Evolutionary conservation across 2,329 filamentous ascomycete genomes (phyloP), one percentile per base, ranked within the genome.

Genomic region (Fusarium miscanthi): DNA sequence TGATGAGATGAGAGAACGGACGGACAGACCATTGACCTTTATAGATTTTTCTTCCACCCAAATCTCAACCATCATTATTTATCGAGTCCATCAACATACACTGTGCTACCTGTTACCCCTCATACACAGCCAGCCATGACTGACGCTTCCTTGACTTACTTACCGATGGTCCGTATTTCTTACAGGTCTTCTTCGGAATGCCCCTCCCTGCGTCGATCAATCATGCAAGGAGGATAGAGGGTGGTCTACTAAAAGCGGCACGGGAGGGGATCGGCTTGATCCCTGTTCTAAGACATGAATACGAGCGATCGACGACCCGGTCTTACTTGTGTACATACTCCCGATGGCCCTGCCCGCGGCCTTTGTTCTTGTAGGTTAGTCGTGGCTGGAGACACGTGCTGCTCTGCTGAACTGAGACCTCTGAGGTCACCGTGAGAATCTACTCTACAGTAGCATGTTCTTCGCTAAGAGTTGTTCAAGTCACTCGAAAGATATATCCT

Each of bases 61-160:
- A 17, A 1, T 16, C 3, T 25, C 19, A 16, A 5, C 9, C 6
- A 17, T n/a, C 14, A 49, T 23, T 3, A 6, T 14, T 9, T 5
- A 13, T 19, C 2, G 2, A 21, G 17, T 10, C 1, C 2, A 17
- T 31, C 0, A 6, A 17, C 14, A 5, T 31, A 2, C 0, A 10
- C 10, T 10, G 19, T 16, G 3, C 12, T 37, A 16, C 19, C 31
- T 3, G 8, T 3, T 14, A 7, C 43, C 19, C 13, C 19, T 31
- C 35, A 16, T 17, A 2, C 1, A 8, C 8, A 16, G 12, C 6
- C 13, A 16, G 17, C 31, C 5, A 35, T 11, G 16, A 8, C 41
- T 17, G 14, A 42, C 1, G 6, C 5, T 13, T 21, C 12, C 25
- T 31, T 6, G 45, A 48, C 31, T 48, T 12, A 13, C 16, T 10